Evolutionary conservation across 257 asterid genomes (phyloP).

Genomic region (Solanum corneliomulleri): DNA sequence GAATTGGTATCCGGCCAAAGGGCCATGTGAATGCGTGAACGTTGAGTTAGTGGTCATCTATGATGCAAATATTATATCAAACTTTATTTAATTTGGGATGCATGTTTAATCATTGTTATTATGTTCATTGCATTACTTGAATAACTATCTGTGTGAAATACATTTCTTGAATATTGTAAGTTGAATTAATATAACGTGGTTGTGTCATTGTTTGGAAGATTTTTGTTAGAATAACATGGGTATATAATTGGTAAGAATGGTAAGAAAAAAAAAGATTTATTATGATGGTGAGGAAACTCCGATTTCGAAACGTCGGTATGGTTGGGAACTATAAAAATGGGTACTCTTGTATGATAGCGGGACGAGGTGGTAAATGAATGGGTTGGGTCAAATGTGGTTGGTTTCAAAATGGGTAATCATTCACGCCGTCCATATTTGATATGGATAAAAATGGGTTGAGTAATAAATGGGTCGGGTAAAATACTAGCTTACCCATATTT

Average conservation of each 20-base stretch:
- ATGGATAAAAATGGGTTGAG: no score
- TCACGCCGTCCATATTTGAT: no score
- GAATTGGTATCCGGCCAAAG: not conserved
- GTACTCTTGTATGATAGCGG: not conserved
- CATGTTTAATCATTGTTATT: not conserved
- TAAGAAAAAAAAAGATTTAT: not conserved
- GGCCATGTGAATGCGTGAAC: not conserved
- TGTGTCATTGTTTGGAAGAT: not conserved
- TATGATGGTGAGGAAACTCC: not conserved
- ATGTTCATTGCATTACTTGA: not conserved
- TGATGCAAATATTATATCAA: not conserved
- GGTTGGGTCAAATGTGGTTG: fast-evolving
- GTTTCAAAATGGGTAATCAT: no score
- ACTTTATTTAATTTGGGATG: not conserved
- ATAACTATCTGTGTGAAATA: not conserved
- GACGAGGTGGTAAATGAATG: no score
- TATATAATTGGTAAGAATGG: not conserved
- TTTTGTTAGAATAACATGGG: not conserved
- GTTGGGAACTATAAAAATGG: no score
- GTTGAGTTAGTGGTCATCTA: not conserved
- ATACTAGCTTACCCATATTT: no score
- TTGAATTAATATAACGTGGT: not conserved
- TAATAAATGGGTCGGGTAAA: no score
- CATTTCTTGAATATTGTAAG: not conserved
- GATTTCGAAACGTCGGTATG: no score